Evolutionary conservation across 2,329 filamentous ascomycete species (phyloP).

Genomic region (Nannizziopsis arthrosporioides): DNA sequence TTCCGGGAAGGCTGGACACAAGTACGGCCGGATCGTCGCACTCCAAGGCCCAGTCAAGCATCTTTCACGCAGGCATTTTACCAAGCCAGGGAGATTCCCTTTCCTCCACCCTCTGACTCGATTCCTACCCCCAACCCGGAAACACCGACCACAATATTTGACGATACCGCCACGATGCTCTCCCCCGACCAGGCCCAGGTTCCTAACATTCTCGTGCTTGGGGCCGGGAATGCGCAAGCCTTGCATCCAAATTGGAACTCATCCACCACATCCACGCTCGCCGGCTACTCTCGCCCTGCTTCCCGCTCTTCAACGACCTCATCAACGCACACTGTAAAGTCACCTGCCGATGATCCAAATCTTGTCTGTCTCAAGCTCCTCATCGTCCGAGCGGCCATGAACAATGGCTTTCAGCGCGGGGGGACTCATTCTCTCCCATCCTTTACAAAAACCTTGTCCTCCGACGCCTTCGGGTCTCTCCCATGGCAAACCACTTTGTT

Average conservation of each 20-base stretch:
- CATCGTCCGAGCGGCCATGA: conserved; percentile 74
- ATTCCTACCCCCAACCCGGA: conserved; percentile 48
- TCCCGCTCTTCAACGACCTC: conserved; percentile 33
- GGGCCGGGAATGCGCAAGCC: conserved; percentile 50
- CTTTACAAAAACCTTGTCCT: conserved; percentile 64
- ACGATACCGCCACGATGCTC: conserved; percentile 67
- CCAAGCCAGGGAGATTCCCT: conserved; percentile 38
- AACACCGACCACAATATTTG: conserved; percentile 89
- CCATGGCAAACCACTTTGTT: conserved; percentile 61
- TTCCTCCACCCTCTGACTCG: conserved; percentile 19
- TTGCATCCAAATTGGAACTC: conserved; percentile 55
- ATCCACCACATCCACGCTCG: conserved; percentile 59
- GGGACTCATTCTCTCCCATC: conserved; percentile 49
- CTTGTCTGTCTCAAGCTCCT: conserved; percentile 66
- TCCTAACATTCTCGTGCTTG: conserved; percentile 80
- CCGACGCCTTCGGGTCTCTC: conserved; percentile 64
- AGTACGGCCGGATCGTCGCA: conserved; percentile 71
- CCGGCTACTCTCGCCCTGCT: conserved; percentile 61
- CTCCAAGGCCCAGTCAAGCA: conserved; percentile 68
- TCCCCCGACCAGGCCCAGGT: conserved; percentile 69
- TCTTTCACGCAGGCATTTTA: conserved; percentile 53
- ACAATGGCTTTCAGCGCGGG: conserved; percentile 63
- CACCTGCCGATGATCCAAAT: conserved; percentile 56
- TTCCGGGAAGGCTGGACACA: conserved; percentile 89
- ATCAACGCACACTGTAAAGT: conserved; percentile 35